phyloP scores from a whole-genome alignment of 2,329 filamentous ascomycete genomes.

The Exutisphaerella laricina region DNA sequence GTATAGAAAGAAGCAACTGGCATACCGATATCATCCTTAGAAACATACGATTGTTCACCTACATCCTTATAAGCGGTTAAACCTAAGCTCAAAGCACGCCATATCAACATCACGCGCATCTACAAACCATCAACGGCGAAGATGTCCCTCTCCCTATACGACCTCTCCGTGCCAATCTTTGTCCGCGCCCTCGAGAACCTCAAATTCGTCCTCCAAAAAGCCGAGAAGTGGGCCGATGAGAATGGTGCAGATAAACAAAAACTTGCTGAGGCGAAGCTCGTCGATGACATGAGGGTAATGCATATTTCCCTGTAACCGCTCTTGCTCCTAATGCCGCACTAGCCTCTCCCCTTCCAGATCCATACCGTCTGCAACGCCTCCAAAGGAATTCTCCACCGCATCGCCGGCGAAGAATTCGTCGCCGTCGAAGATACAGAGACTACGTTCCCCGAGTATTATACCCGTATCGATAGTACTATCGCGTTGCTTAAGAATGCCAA shows the following conservation, averaged over 20 bases:
- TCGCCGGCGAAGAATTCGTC: conserved; percentile 34
- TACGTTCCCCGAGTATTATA: conserved; percentile 47
- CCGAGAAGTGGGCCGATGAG: conserved; percentile 36
- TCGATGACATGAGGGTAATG: conserved; percentile 43
- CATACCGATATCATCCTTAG: no score
- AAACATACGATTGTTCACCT: no score
- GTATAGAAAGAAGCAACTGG: no score
- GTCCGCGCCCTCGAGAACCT: conserved; percentile 42
- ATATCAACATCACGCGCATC: no score
- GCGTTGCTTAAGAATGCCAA: conserved; percentile 43
- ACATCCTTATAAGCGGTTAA: no score
- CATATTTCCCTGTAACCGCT: neutral
- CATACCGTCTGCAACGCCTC: conserved; percentile 40
- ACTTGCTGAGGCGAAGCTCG: conserved; percentile 40
- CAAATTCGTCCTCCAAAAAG: conserved; percentile 41
- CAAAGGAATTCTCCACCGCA: conserved; percentile 37
- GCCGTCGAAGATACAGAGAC: conserved; percentile 41
- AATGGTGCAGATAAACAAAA: conserved; percentile 34
- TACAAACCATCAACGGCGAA: neutral
- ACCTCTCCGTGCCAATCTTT: conserved; percentile 36
- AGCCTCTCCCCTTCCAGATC: conserved; percentile 41
- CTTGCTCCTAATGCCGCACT: neutral
- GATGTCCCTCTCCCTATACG: conserved; percentile 15
- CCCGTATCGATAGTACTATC: conserved; percentile 45
- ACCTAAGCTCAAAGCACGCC: no score